Evolutionary conservation across 805 yeast genomes (phyloP).

Genomic region (Candida yuanshanica): DNA sequence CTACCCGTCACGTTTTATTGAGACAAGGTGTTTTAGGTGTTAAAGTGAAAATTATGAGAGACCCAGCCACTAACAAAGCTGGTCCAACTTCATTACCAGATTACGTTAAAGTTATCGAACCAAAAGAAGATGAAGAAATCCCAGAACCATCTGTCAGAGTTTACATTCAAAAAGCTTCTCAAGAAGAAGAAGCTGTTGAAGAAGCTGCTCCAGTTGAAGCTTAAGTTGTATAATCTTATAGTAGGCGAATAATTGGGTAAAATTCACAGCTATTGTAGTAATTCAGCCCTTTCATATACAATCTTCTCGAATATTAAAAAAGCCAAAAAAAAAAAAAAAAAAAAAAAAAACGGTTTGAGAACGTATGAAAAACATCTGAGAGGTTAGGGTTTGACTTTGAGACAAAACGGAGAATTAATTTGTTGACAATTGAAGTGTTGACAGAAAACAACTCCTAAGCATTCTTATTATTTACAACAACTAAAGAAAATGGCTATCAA

Average conservation of each 20-base stretch:
- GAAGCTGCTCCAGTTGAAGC: constrained; percentile 18
- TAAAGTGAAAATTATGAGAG: constrained; percentile 99
- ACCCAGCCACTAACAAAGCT: constrained; percentile 79
- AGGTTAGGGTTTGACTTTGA: no score
- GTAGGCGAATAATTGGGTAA: no score
- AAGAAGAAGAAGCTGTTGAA: constrained; percentile 14
- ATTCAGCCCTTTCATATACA: no score
- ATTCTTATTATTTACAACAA: neutral
- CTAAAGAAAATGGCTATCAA: constrained; percentile 17
- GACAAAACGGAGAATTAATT: no score
- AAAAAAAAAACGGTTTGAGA: no score
- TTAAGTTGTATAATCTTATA: no score
- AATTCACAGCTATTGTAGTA: no score
- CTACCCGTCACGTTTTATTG: constrained; percentile 98
- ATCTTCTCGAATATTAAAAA: no score
- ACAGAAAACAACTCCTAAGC: neutral
- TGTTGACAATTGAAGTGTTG: no score
- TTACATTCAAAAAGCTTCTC: constrained; percentile 43
- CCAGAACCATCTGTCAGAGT: constrained; percentile 79
- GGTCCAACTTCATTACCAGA: constrained; percentile 96
- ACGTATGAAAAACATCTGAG: no score
- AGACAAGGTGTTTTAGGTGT: constrained; percentile 99
- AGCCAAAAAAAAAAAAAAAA: no score
- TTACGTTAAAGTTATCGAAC: constrained; percentile 86
- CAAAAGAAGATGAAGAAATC: constrained; percentile 86